phyloP scores from a whole-genome alignment of 805 yeast genomes.

The Scheffersomyces lignosus region DNA sequence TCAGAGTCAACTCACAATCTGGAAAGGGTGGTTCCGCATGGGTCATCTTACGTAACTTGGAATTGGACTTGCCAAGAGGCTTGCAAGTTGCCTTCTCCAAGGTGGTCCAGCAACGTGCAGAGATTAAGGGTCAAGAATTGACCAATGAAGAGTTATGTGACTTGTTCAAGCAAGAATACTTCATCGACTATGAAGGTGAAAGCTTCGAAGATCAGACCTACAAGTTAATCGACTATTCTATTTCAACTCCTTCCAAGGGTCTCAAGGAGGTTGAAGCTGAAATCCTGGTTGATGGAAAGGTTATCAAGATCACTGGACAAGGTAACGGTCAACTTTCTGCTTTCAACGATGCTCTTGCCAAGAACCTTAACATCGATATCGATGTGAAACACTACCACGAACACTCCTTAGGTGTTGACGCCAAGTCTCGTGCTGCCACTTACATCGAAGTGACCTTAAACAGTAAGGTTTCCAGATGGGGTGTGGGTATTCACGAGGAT shows the following conservation, averaged over 20 bases:
- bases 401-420: constrained; percentile 76
- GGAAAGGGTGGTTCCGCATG: constrained; percentile 92
- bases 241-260: constrained; percentile 42
- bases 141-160: constrained; percentile 61
- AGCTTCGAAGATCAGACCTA: constrained; percentile 24
- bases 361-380: constrained; percentile 46
- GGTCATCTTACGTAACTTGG: constrained; percentile 75
- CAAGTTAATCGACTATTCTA: constrained; percentile 49
- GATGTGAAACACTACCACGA: constrained; percentile 74
- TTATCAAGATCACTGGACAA: constrained; percentile 47
- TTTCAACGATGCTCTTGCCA: constrained; percentile 60
- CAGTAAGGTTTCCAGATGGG: constrained; percentile 58
- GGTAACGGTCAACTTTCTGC: constrained; percentile 89
- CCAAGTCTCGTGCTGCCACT: constrained; percentile 74
- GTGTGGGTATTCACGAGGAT: constrained; percentile 90
- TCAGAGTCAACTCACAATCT: constrained; percentile 83
- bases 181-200: constrained; percentile 35
- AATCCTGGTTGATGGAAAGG: constrained; percentile 46
- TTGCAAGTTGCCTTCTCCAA: constrained; percentile 75
- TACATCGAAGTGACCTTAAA: constrained; percentile 43
- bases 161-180: constrained; percentile 63
- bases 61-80: constrained; percentile 78
- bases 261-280: constrained; percentile 48
- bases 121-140: constrained; percentile 69
- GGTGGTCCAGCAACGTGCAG: constrained; percentile 70